Evolutionary conservation across 495 filamentous ascomycete genomes (phyloP).

Genomic region (Aspergillus avenaceus): DNA sequence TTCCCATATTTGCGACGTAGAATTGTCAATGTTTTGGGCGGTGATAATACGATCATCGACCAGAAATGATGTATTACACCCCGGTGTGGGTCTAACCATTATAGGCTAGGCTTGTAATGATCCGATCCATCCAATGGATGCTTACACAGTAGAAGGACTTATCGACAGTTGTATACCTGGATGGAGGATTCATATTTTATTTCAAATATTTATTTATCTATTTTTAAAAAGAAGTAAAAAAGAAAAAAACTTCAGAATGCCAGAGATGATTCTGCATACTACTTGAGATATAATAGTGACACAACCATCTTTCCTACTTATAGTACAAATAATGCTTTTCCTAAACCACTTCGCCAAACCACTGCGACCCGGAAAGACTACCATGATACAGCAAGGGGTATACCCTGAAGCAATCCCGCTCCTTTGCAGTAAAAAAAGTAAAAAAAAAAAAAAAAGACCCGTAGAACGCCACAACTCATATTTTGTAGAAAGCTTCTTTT

Average conservation of each 20-base stretch:
- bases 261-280: not conserved
- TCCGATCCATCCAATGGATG: no score
- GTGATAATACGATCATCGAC: not conserved
- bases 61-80: slow-evolving; percentile 9
- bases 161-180: no score
- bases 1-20: slow-evolving; percentile 46
- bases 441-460: no score
- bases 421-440: not conserved
- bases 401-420: not conserved
- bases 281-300: no score
- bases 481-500: no score
- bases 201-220: no score
- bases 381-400: not conserved
- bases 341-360: not conserved
- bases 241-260: not conserved
- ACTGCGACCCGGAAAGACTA: not conserved
- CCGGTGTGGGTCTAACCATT: slow-evolving; percentile 1
- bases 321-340: no score
- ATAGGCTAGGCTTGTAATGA: slow-evolving; percentile 2
- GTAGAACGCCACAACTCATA: not conserved
- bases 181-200: no score
- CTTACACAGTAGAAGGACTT: no score
- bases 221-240: no score
- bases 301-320: no score
- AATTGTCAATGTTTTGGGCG: slow-evolving; percentile 4